Conservation (phyloP, 768 basidiomycete species). For the Psilocybe sp. region DNA sequence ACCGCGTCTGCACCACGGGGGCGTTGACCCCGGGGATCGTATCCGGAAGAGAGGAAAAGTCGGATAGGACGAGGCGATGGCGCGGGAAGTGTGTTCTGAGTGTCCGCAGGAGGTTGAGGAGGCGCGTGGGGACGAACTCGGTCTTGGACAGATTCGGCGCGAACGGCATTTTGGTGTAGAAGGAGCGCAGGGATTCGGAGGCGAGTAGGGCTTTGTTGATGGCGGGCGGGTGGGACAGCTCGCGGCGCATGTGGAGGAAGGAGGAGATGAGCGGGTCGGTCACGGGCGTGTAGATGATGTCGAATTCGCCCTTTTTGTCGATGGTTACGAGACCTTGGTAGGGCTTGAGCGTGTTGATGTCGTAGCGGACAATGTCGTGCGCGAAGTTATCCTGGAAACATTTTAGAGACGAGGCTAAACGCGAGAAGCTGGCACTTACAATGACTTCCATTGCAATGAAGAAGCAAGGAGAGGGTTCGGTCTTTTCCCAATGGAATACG, state of each 20-base stretch:
- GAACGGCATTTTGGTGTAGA: slow-evolving; percentile 78
- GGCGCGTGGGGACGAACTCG: slow-evolving; percentile 92
- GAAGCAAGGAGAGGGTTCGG: slow-evolving; percentile 83
- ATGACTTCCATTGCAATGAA: slow-evolving; percentile 95
- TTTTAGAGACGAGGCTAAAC: slow-evolving; percentile 23
- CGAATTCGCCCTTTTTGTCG: slow-evolving; percentile 78
- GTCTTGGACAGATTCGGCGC: slow-evolving; percentile 84
- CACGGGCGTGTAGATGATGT: slow-evolving; percentile 77
- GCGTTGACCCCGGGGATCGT: slow-evolving; percentile 73
- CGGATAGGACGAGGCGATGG: slow-evolving; percentile 91
- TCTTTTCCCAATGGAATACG: slow-evolving; percentile 80
- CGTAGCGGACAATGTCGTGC: slow-evolving; percentile 92
- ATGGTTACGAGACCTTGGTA: slow-evolving; percentile 82
- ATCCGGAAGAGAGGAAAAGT: slow-evolving; percentile 88
- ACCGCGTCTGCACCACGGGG: slow-evolving; percentile 95
- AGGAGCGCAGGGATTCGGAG: slow-evolving; percentile 54
- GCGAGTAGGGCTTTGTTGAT: slow-evolving; percentile 53
- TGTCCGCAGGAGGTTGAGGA: slow-evolving; percentile 79
- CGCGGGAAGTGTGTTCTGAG: slow-evolving; percentile 84
- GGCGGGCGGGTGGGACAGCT: slow-evolving; percentile 55
- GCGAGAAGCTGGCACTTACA: slow-evolving; percentile 43
- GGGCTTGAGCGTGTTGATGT: slow-evolving; percentile 73
- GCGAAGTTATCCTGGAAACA: slow-evolving; percentile 81
- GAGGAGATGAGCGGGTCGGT: slow-evolving; percentile 82
- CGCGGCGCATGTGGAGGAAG: slow-evolving; percentile 68